These are phyloP conservation scores for Trichoderma gamsii DNA, from an alignment of 495 filamentous ascomycete genomes.

Conservation along the genomic window DNA sequence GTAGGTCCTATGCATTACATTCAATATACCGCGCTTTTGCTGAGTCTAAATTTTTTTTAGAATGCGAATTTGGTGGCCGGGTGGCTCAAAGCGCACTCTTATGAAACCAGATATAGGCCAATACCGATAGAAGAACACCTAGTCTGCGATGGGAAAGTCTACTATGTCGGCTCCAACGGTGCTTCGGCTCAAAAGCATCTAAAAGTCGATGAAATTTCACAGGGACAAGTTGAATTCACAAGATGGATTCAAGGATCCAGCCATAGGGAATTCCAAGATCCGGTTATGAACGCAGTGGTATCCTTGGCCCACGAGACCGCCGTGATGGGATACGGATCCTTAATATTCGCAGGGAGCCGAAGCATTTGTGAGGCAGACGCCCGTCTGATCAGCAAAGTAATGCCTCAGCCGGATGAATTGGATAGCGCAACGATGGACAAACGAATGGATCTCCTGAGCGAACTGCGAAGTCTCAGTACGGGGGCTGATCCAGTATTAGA, in stretches of 20 bases:
- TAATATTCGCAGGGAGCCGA: conserved; percentile 74
- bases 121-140: conserved; percentile 70
- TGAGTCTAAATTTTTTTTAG: conserved; percentile 32
- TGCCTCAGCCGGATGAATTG: conserved; percentile 42
- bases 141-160: conserved; percentile 68
- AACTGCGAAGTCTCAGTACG: conserved; percentile 59
- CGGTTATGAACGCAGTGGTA: conserved; percentile 63
- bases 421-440: conserved; percentile 47
- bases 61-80: conserved; percentile 62
- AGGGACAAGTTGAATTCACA: conserved; percentile 34
- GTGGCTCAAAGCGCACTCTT: conserved; percentile 68
- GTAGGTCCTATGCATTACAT: conserved; percentile 33
- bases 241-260: conserved; percentile 48
- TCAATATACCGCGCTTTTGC: neutral
- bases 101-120: conserved; percentile 67
- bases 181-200: conserved; percentile 49
- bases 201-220: conserved; percentile 28
- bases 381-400: conserved; percentile 53
- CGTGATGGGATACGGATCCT: conserved; percentile 59
- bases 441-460: conserved; percentile 60
- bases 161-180: conserved; percentile 55
- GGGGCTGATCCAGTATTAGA: conserved; percentile 64
- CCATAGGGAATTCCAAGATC: conserved; percentile 56
- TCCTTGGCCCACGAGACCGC: conserved; percentile 63
- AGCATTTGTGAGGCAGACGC: conserved; percentile 59